Conservation (phyloP, 129 eudicot genomes). For the Calendula officinalis region DNA sequence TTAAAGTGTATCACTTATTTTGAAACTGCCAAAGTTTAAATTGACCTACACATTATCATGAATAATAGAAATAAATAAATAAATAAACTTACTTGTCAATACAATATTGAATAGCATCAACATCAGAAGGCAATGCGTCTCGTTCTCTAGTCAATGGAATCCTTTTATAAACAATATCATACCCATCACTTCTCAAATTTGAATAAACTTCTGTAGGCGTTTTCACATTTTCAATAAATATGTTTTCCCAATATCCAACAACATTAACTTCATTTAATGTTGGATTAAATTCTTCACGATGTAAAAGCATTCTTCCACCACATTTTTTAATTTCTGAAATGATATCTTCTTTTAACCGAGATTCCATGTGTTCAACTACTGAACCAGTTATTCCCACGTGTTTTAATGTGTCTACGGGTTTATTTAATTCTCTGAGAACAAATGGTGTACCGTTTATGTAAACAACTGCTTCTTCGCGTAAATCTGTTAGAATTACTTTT, state of each 20-base stretch:
- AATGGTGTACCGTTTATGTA: conserved; percentile 89
- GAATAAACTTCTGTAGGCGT: conserved; percentile 85
- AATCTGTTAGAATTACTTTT: conserved; percentile 71
- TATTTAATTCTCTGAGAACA: conserved; percentile 91
- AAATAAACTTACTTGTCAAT: conserved; percentile 66
- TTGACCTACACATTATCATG: too few relatives aligned
- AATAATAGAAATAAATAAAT: not conserved
- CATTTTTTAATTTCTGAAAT: conserved; percentile 67
- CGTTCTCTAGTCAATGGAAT: conserved; percentile 94
- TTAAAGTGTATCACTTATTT: too few relatives aligned
- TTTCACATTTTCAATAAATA: conserved; percentile 71
- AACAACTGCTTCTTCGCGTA: conserved; percentile 95
- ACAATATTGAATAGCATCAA: conserved; percentile 84
- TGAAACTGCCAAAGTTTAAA: too few relatives aligned
- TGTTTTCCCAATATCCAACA: conserved; percentile 96
- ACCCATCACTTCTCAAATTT: conserved; percentile 59
- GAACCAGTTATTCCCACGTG: conserved; percentile 93
- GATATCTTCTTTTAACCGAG: conserved; percentile 88
- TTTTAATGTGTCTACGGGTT: conserved; percentile 94
- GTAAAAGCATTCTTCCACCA: conserved; percentile 97
- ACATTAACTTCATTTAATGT: conserved; percentile 62
- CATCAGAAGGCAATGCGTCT: conserved; percentile 84
- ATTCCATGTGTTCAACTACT: conserved; percentile 89
- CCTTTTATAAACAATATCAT: conserved; percentile 59
- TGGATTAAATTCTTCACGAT: conserved; percentile 92